Conservation (phyloP, 2,329 filamentous ascomycete genomes). For the Cercospora sp. region DNA sequence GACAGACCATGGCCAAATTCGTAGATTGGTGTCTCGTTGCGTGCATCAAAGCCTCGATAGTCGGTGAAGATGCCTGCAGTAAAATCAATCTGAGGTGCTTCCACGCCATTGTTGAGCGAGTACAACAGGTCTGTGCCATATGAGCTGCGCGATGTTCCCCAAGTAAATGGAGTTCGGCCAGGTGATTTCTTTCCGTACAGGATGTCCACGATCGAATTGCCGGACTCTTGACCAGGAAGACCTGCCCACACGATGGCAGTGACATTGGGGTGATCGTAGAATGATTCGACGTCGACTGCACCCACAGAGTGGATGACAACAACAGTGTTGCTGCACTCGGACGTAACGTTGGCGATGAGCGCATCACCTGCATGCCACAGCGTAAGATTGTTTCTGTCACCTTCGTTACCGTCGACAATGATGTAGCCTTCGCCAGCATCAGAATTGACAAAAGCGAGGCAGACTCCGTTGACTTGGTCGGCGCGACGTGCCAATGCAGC, state of each 20-base stretch:
- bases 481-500: constrained; percentile 53
- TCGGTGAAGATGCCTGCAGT: constrained; percentile 47
- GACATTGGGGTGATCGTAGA: constrained; percentile 36
- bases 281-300: constrained; percentile 33
- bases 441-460: constrained; percentile 39
- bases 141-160: background rate
- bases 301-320: constrained; percentile 35
- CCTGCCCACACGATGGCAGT: constrained; percentile 36
- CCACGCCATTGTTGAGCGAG: constrained; percentile 34
- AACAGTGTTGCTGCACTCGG: constrained; percentile 38
- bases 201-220: constrained; percentile 31
- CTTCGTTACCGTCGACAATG: constrained; percentile 31
- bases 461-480: constrained; percentile 42
- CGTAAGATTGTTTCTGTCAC: constrained; percentile 32
- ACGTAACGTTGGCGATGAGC: constrained; percentile 36
- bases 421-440: constrained; percentile 34
- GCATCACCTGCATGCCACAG: constrained; percentile 29
- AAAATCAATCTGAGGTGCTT: constrained; percentile 49
- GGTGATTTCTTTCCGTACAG: constrained; percentile 36
- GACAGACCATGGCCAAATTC: constrained; percentile 48
- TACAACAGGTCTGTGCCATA: constrained; percentile 26
- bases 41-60: constrained; percentile 46
- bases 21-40: constrained; percentile 43
- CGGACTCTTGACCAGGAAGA: constrained; percentile 36
- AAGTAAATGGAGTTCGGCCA: constrained; percentile 24